phyloP scores from a whole-genome alignment of 805 yeast genomes.

The Debaryomyces maramus region DNA sequence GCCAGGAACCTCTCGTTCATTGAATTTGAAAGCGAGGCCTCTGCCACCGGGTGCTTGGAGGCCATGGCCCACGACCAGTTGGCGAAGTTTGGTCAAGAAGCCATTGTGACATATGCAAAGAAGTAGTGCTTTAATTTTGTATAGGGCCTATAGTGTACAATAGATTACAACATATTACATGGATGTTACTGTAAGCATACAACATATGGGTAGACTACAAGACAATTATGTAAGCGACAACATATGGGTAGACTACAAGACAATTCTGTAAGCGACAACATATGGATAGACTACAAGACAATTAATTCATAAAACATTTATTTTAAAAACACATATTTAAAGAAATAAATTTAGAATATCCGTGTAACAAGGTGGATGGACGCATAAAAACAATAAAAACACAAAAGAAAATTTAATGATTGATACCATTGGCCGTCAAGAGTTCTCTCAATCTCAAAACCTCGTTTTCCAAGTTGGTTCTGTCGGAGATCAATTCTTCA shows the following conservation, averaged over 20 bases:
- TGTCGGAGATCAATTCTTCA: conserved; percentile 59
- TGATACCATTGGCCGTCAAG: conserved; percentile 32
- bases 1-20: conserved; percentile 75
- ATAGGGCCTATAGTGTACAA: no score
- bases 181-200: no score
- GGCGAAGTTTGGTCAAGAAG: conserved; percentile 16
- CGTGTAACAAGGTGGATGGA: not conserved
- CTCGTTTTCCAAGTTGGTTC: conserved; percentile 61
- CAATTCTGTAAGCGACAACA: no score
- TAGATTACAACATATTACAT: no score
- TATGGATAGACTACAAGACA: no score
- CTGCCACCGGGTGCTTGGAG: conserved; percentile 43
- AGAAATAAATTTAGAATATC: not conserved
- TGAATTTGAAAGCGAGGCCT: conserved; percentile 61
- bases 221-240: no score
- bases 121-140: no score
- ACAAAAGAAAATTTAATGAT: conserved; percentile 5
- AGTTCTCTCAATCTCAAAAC: conserved; percentile 57
- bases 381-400: not conserved
- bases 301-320: not conserved
- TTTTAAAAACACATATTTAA: not conserved
- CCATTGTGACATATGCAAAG: conserved; percentile 35
- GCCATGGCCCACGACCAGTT: conserved; percentile 8
- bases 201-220: no score
- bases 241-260: no score